Evolutionary conservation across 805 yeast species (phyloP), one percentile per base, ranked within the genome.

Genomic region (Vanderwaltozyma yarrowii): DNA sequence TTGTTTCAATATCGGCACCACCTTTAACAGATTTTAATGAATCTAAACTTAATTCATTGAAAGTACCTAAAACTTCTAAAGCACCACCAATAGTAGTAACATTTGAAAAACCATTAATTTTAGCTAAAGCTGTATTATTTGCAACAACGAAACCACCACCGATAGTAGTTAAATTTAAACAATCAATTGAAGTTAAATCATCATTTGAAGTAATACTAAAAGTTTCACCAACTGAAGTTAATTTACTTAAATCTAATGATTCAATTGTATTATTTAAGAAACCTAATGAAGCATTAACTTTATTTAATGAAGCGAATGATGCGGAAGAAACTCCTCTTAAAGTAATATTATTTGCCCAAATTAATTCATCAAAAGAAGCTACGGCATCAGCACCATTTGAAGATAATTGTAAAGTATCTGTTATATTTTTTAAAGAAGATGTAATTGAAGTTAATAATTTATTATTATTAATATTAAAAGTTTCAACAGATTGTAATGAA

Each of bases 91-190:
- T 76, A 44, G 82, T 64, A 60, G 71, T 64, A 56, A 92, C 72
- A 49, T 70, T 59, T 51, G 78, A 78, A 76, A 92, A 84, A 59
- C 86, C 88, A 41, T 70, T 69, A 59, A 89, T 69, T 42, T 71
- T 52, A 35, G 59, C 64, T 61, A 89, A 77, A 38, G 71, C 64
- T 47, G 84, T 67, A 80, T 92, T 92, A 77, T 87, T 85, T 46
- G 83, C 76, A 58, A 92, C 69, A 54, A 74, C 79, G 64, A 92
- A 82, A 65, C 95, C 98, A 75, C 98, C 97, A 62, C 89, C 94
- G 55, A 92, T 69, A 33, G 73, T 49, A 45, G 78, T 69, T 65
- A 92, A 75, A 58, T 72, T 62, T 37, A 81, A 68, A 71, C 85
- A 80, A 49, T 80, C 76, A 43, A 83, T 50, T 52, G 69, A 71